Evolutionary conservation across 2,329 filamentous ascomycete genomes (phyloP).

Genomic region (Ophiosphaerella herpotricha): DNA sequence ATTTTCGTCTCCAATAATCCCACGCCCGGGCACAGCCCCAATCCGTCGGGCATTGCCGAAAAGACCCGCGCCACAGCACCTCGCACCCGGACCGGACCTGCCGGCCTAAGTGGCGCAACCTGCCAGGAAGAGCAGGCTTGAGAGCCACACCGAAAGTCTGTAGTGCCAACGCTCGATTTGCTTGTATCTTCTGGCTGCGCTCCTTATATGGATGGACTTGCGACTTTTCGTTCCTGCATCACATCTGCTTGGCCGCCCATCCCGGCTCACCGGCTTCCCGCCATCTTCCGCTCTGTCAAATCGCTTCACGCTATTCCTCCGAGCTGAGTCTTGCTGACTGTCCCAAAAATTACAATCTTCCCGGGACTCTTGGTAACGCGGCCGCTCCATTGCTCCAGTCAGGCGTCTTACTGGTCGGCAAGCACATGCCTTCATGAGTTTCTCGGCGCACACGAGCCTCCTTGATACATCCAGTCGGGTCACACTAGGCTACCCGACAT

Average conservation of each 20-base stretch:
- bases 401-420: constrained; percentile 28
- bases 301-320: constrained; percentile 27
- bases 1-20: constrained; percentile 22
- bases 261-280: constrained; percentile 31
- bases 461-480: constrained; percentile 42
- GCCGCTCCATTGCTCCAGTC: constrained; percentile 17
- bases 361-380: constrained; percentile 22
- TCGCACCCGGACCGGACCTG: constrained; percentile 34
- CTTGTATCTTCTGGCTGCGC: constrained; percentile 30
- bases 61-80: constrained; percentile 27
- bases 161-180: constrained; percentile 27
- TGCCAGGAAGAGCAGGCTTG: constrained; percentile 23
- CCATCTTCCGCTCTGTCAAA: constrained; percentile 26
- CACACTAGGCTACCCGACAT: constrained; percentile 44
- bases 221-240: constrained; percentile 32
- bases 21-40: constrained; percentile 39
- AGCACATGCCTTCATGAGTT: constrained; percentile 49
- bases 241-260: constrained; percentile 40
- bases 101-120: constrained; percentile 30
- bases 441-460: constrained; percentile 39
- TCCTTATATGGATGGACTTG: constrained; percentile 39
- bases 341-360: constrained; percentile 22
- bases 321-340: constrained; percentile 44
- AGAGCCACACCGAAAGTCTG: constrained; percentile 38
- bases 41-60: constrained; percentile 34